Percentiles rank a stretch among this genome's conserved stretches.
Conservation (phyloP, 768 basidiomycete species). For the Lactarius vividus region DNA sequence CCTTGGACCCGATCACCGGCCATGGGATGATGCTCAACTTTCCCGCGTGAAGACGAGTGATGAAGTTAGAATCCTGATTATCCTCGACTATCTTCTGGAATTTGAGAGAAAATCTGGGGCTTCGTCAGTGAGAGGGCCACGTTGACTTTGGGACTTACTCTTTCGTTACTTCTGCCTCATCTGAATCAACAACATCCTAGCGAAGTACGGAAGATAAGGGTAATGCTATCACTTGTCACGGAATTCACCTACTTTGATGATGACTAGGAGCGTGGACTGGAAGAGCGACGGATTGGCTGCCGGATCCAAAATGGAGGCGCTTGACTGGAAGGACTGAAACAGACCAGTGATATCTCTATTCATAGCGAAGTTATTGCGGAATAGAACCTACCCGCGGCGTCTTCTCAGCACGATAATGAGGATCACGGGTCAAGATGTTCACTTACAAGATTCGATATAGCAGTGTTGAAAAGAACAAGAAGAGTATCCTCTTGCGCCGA, state of each 20-base stretch:
- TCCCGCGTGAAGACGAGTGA: slow-evolving; percentile 56
- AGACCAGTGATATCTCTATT: slow-evolving; percentile 58
- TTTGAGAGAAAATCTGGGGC: slow-evolving; percentile 51
- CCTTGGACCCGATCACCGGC: slow-evolving; percentile 61
- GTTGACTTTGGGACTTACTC: slow-evolving; percentile 41
- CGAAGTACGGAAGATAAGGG: not conserved
- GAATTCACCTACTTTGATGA: slow-evolving; percentile 50
- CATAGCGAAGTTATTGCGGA: slow-evolving; percentile 64
- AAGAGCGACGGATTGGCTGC: slow-evolving; percentile 57
- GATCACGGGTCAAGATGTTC: not conserved
- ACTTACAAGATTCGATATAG: slow-evolving; percentile 57
- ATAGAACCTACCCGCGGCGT: slow-evolving; percentile 45
- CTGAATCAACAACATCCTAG: slow-evolving; percentile 65
- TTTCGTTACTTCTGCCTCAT: slow-evolving; percentile 53
- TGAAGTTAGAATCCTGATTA: slow-evolving; percentile 62
- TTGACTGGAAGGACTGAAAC: slow-evolving; percentile 61
- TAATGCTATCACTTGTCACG: no score
- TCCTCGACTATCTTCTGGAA: slow-evolving; percentile 63
- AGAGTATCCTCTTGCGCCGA: slow-evolving; percentile 63
- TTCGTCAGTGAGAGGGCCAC: not conserved
- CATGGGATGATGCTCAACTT: slow-evolving; percentile 58
- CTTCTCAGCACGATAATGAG: not conserved
- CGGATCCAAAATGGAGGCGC: slow-evolving; percentile 55
- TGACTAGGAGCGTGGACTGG: slow-evolving; percentile 56
- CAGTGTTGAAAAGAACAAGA: slow-evolving; percentile 62